phyloP scores from a whole-genome alignment of 306 rosid species.

The Inga leiocalycina region DNA sequence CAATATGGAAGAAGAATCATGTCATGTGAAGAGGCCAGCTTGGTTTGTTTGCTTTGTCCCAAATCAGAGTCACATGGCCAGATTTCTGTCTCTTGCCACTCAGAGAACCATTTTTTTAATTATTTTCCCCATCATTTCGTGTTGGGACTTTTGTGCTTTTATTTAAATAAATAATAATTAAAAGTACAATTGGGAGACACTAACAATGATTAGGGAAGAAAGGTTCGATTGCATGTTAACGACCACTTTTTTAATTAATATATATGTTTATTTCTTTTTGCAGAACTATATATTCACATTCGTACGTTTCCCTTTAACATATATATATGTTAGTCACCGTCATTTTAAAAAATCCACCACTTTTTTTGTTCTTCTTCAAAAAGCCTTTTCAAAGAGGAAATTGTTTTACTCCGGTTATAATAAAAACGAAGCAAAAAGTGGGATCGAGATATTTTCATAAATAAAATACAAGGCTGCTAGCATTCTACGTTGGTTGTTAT shows the following conservation, averaged over 20 bases:
- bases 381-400: no score
- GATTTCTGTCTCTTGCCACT: constrained; percentile 22
- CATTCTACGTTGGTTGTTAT: no score
- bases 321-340: background rate
- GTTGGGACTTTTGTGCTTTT: constrained; percentile 23
- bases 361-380: background rate
- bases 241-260: background rate
- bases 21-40: constrained; percentile 70
- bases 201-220: constrained; percentile 50
- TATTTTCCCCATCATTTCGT: constrained; percentile 35
- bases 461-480: no score
- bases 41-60: constrained; percentile 57
- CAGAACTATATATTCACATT: background rate
- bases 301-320: background rate
- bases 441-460: no score
- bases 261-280: background rate
- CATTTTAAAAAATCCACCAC: background rate
- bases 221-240: constrained; percentile 45
- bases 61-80: constrained; percentile 61
- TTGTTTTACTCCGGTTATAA: no score
- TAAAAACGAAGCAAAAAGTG: no score
- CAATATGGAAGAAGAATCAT: constrained; percentile 40
- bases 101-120: background rate
- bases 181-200: constrained; percentile 39
- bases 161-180: constrained; percentile 5